Percentiles rank a stretch among this genome's conserved stretches.
These are phyloP conservation scores for Melastoma malabathricum DNA, from an alignment of 345 rosid species.

Conservation along the genomic window DNA sequence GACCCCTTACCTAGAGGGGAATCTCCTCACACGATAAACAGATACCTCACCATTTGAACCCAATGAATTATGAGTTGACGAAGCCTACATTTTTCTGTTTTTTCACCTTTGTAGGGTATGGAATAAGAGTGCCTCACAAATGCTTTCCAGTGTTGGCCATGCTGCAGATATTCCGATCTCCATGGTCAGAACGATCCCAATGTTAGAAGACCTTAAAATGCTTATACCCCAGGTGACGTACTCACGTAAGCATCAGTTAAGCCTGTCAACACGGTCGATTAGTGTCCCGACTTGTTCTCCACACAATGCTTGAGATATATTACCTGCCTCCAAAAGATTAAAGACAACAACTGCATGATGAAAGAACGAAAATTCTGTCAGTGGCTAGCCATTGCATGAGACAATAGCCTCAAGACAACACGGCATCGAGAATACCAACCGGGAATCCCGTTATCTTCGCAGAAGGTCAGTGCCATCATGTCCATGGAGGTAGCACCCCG, in stretches of 20 bases:
- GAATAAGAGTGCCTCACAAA: too few relatives aligned
- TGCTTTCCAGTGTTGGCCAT: too few relatives aligned
- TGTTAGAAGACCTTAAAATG: slow-evolving; percentile 11
- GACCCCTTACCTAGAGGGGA: too few relatives aligned
- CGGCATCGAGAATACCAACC: slow-evolving; percentile 24
- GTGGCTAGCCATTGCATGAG: not conserved
- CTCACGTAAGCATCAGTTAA: slow-evolving; percentile 5
- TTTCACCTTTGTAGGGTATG: too few relatives aligned
- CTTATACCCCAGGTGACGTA: not conserved
- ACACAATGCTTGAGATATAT: slow-evolving; percentile 67
- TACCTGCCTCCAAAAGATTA: slow-evolving; percentile 75
- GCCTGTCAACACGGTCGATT: slow-evolving; percentile 52
- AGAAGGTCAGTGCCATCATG: slow-evolving; percentile 61
- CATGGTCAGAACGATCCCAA: not conserved
- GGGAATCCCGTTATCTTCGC: slow-evolving; percentile 83
- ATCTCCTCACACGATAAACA: too few relatives aligned
- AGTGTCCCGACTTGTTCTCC: slow-evolving; percentile 86
- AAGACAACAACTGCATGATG: slow-evolving; percentile 56
- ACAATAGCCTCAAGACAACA: too few relatives aligned
- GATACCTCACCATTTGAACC: too few relatives aligned
- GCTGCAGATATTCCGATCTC: too few relatives aligned
- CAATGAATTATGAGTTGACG: too few relatives aligned
- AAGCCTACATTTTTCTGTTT: too few relatives aligned
- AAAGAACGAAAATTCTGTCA: not conserved
- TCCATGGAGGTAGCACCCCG: slow-evolving; percentile 67